Conservation (phyloP, 305 asterid genomes). For the Lippia alba region DNA sequence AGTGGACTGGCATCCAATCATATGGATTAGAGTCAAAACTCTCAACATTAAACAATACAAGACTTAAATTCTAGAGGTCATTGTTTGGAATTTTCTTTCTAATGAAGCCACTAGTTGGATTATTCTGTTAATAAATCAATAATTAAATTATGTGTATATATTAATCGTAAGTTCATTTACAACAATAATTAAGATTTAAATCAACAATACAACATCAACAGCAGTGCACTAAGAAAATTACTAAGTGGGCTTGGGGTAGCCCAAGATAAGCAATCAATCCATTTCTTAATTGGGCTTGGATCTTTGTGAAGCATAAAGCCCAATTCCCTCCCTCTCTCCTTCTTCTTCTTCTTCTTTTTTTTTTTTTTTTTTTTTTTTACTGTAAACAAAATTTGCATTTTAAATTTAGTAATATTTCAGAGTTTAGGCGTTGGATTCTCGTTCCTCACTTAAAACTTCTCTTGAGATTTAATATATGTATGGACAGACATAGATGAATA, state of each 20-base stretch:
- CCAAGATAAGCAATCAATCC: background rate
- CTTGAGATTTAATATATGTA: no score
- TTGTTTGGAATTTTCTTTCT: background rate
- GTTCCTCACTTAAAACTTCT: no score
- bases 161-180: background rate
- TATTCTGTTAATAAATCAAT: background rate
- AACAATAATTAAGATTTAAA: background rate
- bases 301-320: background rate
- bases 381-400: no score
- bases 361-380: no score
- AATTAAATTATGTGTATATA: background rate
- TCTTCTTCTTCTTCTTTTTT: no score
- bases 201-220: no score
- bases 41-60: background rate
- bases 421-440: no score
- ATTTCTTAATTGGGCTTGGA: background rate
- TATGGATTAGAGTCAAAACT: slow-evolving; percentile 27
- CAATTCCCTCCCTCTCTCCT: background rate
- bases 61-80: background rate
- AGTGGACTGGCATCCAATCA: slow-evolving; percentile 38
- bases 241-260: background rate
- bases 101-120: background rate
- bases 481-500: no score
- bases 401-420: no score
- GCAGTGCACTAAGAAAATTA: background rate